Percentiles rank a stretch among this genome's conserved stretches.
Conservation (phyloP, 2,329 filamentous ascomycete species). For the Verticillium dahliae region DNA sequence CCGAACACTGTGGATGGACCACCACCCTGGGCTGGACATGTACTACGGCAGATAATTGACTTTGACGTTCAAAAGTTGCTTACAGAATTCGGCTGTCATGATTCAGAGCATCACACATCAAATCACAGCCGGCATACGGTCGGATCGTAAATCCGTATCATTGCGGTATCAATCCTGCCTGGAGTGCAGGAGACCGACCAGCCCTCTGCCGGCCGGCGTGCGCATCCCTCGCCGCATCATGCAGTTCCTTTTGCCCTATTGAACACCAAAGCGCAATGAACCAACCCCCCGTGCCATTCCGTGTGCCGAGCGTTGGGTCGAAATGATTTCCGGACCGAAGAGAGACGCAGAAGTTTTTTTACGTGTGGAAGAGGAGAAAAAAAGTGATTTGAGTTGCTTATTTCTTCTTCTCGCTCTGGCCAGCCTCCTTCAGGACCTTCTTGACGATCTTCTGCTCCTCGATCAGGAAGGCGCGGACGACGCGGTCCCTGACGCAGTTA, state of each 20-base stretch:
- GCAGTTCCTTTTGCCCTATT: conserved; percentile 42
- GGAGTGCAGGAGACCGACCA: conserved; percentile 37
- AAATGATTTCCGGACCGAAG: conserved; percentile 9
- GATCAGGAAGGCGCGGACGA: conserved; percentile 97
- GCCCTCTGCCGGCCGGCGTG: conserved; percentile 21
- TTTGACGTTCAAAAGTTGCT: too few relatives aligned
- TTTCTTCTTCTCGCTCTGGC: conserved; percentile 64
- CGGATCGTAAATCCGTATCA: conserved; percentile 11
- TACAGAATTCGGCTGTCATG: too few relatives aligned
- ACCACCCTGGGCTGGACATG: not conserved
- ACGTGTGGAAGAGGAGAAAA: conserved; percentile 2
- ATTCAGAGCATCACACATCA: not conserved
- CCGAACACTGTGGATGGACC: not conserved
- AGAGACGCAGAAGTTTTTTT: conserved; percentile 1
- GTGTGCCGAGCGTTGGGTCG: conserved; percentile 6
- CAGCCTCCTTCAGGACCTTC: conserved; percentile 99
- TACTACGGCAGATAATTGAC: too few relatives aligned
- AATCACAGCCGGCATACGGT: not conserved
- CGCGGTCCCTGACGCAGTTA: conserved; percentile 96
- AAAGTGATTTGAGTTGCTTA: conserved; percentile 39
- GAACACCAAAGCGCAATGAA: conserved; percentile 48
- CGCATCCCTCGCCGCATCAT: conserved; percentile 32
- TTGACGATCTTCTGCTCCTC: conserved; percentile 99
- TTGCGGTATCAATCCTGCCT: conserved; percentile 16
- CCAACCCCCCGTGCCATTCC: conserved; percentile 24